Conservation (phyloP, 169 alveolate species). For the Babesia gibsoni region DNA sequence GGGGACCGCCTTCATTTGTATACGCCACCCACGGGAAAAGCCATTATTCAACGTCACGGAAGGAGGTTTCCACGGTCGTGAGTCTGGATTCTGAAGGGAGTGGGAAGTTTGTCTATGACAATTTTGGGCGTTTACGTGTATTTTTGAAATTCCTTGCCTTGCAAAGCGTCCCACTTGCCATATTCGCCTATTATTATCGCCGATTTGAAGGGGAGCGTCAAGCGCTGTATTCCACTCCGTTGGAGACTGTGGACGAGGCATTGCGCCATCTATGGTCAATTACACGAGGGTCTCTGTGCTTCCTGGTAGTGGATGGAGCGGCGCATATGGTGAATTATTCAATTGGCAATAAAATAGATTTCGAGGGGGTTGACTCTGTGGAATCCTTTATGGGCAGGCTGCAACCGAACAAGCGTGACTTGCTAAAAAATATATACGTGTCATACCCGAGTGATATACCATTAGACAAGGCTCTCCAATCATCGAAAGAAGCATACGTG, state of each 20-base stretch:
- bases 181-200: slow-evolving; percentile 27
- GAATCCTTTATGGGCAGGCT: slow-evolving; percentile 3
- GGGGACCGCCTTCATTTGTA: no score
- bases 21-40: no score
- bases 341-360: neutral
- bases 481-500: neutral
- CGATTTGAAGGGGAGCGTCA: slow-evolving; percentile 17
- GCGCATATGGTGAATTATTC: slow-evolving; percentile 20
- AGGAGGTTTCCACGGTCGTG: slow-evolving; percentile 3
- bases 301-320: neutral
- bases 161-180: slow-evolving; percentile 29
- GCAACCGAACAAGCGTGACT: slow-evolving; percentile 13
- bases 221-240: slow-evolving; percentile 1
- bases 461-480: neutral
- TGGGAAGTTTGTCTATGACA: slow-evolving; percentile 20
- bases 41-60: neutral
- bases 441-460: neutral
- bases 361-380: slow-evolving; percentile 4
- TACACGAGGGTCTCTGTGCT: slow-evolving; percentile 5
- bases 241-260: slow-evolving; percentile 19
- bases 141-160: slow-evolving; percentile 33
- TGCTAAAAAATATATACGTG: neutral
- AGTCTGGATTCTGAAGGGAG: slow-evolving; percentile 16
- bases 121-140: slow-evolving; percentile 35
- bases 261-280: slow-evolving; percentile 21